Evolutionary conservation across 1,139 yeast species (phyloP).

Genomic region (Torulaspora pretoriensis): DNA sequence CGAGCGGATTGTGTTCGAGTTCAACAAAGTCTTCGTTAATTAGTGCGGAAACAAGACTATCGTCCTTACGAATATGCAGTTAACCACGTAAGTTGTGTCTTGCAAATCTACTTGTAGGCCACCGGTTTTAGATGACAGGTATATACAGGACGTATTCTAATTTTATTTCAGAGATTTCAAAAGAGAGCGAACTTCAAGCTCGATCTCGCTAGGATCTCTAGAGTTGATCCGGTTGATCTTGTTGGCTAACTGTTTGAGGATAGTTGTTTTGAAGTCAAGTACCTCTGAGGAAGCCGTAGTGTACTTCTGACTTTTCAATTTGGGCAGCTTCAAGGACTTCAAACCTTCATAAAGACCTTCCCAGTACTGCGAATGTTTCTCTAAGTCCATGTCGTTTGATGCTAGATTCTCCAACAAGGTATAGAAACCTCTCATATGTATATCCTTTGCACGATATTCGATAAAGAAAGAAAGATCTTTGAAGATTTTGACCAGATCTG

Average conservation of each 20-base stretch:
- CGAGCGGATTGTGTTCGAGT: neutral
- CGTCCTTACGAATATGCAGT: constrained; percentile 3
- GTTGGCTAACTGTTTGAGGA: constrained; percentile 37
- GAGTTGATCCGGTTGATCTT: constrained; percentile 22
- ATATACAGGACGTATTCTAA: neutral
- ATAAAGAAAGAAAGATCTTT: constrained; percentile 34
- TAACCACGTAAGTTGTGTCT: neutral
- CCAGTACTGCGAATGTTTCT: constrained; percentile 15
- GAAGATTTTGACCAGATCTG: constrained; percentile 33
- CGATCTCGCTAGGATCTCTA: constrained; percentile 6
- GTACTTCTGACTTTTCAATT: constrained; percentile 14
- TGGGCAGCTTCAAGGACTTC: constrained; percentile 22
- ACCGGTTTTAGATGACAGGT: neutral
- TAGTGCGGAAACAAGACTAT: neutral
- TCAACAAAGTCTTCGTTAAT: constrained; percentile 2
- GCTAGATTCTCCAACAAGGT: constrained; percentile 21
- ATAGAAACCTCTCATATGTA: constrained; percentile 31
- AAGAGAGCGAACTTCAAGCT: constrained; percentile 22
- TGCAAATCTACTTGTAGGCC: neutral
- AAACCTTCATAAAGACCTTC: constrained; percentile 28
- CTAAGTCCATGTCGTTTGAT: constrained; percentile 22
- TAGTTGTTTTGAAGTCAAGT: constrained; percentile 16
- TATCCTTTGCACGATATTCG: constrained; percentile 25
- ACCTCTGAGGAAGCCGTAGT: constrained; percentile 8
- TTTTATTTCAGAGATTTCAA: constrained; percentile 1